Base-by-base conservation (phyloP, 2,329 filamentous ascomycete genomes). In the Stylonectria norvegica region DNA sequence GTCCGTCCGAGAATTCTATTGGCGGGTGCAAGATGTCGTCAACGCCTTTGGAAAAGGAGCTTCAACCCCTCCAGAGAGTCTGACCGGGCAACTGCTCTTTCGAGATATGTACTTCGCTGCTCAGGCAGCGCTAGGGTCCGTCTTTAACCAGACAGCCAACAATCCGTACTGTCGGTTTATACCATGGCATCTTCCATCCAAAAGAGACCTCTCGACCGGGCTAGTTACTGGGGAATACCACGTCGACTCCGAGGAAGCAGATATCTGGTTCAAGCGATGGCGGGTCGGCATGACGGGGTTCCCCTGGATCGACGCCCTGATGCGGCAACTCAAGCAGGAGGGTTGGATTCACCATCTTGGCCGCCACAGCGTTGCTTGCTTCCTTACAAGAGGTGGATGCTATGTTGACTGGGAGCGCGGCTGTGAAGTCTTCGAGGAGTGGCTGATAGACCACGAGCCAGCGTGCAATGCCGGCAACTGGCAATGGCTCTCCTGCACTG, bases 91-190 rank as follows among this genome's bases (percentile, higher is more conserved):
- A 52, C 64, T 90, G 1, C 68, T 89, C 9, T 90, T 90, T 60
- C 74, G 86, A 12, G 86, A 90, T 58, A 90, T 90, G 86, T 90
- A 89, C 62, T 89, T 90, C 52, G 85, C 77, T 11, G 85, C 85
- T 0, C 85, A 90, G 58, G 83, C 85, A 1, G 73, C 77, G 0
- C 66, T 89, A 2, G 85, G 85, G 0, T 69, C 75, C 20, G 54
- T 67, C 0, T 89, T 87, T 51, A 70, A 66, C 1, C 83, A 86
- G 53, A 83, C 82, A 1, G 67, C 76, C 34, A 75, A 76, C 23
- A 90, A 90, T 53, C 61, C 72, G 0, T 66, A 83, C 48, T 83
- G 78, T 27, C 75, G 85, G n/a, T 89, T 89, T 61, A 78, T 90
- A 11, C 85, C 85, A 4, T 90, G 86, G 86, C 84, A 89, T 56